Percentiles rank a stretch among this genome's conserved stretches.
Conservation (phyloP, 2,329 filamentous ascomycete species). For the Sporothrix inflata region DNA sequence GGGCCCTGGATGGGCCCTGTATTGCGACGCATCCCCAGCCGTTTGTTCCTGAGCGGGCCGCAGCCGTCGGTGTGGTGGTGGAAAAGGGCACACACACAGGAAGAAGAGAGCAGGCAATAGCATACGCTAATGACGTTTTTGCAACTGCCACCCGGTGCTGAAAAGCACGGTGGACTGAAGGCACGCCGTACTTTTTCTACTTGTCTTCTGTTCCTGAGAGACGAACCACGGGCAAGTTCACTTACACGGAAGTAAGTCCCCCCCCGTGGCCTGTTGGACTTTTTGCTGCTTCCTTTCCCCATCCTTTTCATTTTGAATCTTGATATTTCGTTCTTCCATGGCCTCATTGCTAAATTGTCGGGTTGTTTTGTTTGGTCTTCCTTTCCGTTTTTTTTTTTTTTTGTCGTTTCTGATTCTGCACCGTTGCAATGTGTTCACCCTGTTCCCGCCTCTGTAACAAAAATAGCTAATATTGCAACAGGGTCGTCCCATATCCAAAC, state of each 20-base stretch:
- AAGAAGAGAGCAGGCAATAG: background rate
- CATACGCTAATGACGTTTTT: constrained; percentile 20
- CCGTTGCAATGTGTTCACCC: background rate
- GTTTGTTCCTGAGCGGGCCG: constrained; percentile 27
- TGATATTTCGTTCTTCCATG: background rate
- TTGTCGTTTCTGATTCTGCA: background rate
- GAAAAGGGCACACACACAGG: background rate
- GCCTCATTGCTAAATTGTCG: background rate
- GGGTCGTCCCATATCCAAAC: background rate
- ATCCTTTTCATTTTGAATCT: background rate
- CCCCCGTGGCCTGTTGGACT: background rate
- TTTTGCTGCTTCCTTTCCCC: background rate
- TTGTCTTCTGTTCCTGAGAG: background rate
- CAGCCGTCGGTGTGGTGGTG: constrained; percentile 16
- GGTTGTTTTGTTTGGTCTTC: background rate
- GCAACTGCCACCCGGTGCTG: background rate
- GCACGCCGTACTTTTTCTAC: background rate
- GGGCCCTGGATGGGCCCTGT: background rate
- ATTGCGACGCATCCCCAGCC: constrained; percentile 4
- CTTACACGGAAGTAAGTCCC: background rate
- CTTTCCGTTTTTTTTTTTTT: background rate
- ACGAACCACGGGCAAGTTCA: background rate
- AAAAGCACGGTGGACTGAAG: background rate
- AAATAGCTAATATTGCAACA: constrained; percentile 25
- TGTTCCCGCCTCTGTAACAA: background rate